Evolutionary conservation across 2,329 filamentous ascomycete species (phyloP).

Genomic region (Thelonectria discophora): DNA sequence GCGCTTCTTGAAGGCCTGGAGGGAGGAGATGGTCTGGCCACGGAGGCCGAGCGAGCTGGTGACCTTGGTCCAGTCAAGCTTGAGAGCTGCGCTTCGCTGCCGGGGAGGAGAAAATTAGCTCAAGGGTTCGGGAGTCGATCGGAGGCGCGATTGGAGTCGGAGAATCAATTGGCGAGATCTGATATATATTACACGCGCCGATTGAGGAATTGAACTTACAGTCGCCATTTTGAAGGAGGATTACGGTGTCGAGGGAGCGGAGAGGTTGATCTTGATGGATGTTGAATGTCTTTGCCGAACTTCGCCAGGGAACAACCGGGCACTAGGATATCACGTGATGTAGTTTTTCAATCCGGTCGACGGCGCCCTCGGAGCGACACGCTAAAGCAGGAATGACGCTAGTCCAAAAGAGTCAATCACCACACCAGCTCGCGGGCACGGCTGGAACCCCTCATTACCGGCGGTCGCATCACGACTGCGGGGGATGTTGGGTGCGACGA

Average conservation of each 20-base stretch:
- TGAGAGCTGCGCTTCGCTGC: conserved; percentile 97
- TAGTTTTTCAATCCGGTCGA: not conserved
- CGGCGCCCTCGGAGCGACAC: conserved; percentile 23
- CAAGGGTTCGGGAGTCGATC: conserved; percentile 45
- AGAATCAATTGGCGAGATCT: conserved; percentile 28
- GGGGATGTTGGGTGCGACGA: conserved; percentile 2
- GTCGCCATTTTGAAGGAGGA: conserved; percentile 71
- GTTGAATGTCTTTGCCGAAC: conserved; percentile 59
- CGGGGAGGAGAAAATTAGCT: conserved; percentile 61
- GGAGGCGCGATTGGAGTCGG: conserved; percentile 28
- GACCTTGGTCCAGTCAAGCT: conserved; percentile 99
- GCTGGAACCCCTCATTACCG: conserved; percentile 34
- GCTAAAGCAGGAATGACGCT: not conserved
- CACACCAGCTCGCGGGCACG: not conserved
- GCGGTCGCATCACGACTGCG: conserved; percentile 15
- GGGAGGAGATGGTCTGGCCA: conserved; percentile 89
- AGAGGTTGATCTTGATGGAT: conserved; percentile 59
- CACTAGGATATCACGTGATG: conserved; percentile 48
- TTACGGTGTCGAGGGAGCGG: conserved; percentile 57
- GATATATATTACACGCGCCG: conserved; percentile 35
- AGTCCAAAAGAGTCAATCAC: not conserved
- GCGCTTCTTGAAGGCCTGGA: conserved; percentile 98
- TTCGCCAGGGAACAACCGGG: conserved; percentile 46
- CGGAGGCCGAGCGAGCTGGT: conserved; percentile 93
- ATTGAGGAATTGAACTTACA: conserved; percentile 63